These are phyloP conservation scores for Neofusicoccum cordaticola DNA, from an alignment of 2,329 filamentous ascomycete genomes.

Conservation along the genomic window DNA sequence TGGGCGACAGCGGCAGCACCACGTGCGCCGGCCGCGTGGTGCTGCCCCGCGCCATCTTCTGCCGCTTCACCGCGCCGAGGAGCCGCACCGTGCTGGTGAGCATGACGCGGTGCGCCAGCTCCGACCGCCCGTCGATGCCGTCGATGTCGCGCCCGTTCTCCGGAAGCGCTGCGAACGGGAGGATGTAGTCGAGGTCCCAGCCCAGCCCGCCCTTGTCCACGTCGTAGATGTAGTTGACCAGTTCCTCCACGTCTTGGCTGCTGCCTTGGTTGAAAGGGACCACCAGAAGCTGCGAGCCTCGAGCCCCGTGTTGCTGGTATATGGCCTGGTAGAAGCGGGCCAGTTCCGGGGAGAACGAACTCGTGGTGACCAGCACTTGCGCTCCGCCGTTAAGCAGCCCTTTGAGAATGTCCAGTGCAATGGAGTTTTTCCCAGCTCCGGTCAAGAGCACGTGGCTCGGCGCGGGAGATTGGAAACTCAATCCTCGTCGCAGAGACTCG, in stretches of 20 bases:
- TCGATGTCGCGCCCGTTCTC: conserved; percentile 38
- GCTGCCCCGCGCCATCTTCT: conserved; percentile 30
- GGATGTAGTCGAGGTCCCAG: conserved; percentile 39
- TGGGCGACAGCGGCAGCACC: conserved; percentile 44
- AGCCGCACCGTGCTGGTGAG: conserved; percentile 40
- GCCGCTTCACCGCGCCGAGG: conserved; percentile 34
- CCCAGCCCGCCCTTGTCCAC: conserved; percentile 9
- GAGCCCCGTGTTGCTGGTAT: conserved; percentile 32
- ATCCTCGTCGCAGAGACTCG: not conserved
- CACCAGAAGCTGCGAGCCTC: conserved; percentile 35
- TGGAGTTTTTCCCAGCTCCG: conserved; percentile 37
- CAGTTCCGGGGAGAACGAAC: conserved; percentile 27
- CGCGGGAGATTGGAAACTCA: not conserved
- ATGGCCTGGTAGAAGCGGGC: conserved; percentile 36
- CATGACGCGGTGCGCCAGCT: conserved; percentile 42
- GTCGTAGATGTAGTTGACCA: conserved; percentile 39
- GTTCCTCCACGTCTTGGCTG: conserved; percentile 35
- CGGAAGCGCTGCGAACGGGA: conserved; percentile 45
- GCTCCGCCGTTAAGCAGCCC: conserved; percentile 35
- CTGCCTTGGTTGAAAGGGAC: conserved; percentile 44
- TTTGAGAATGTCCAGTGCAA: conserved; percentile 34
- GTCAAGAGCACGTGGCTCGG: conserved; percentile 31
- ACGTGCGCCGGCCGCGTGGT: conserved; percentile 38
- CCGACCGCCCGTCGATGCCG: conserved; percentile 32
- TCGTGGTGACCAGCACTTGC: conserved; percentile 42